phyloP scores from a whole-genome alignment of 257 asterid genomes.

The Solanum peruvianum region DNA sequence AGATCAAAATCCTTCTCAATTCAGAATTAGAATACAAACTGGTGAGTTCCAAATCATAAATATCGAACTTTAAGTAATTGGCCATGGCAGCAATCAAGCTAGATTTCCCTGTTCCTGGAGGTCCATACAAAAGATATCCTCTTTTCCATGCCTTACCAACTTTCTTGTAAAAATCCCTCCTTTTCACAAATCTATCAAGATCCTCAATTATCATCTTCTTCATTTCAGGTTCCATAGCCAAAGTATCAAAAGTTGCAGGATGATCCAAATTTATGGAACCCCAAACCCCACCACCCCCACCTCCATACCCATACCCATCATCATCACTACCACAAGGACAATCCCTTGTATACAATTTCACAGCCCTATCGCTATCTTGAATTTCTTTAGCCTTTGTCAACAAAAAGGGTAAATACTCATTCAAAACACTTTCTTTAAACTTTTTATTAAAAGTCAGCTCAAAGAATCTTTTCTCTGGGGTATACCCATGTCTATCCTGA shows the following conservation, averaged over 20 bases:
- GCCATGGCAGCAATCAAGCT: slow-evolving; percentile 83
- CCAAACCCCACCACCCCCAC: slow-evolving; percentile 48
- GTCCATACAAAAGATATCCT: slow-evolving; percentile 75
- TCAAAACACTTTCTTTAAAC: slow-evolving; percentile 19
- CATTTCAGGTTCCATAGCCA: slow-evolving; percentile 59
- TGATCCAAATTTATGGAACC: slow-evolving; percentile 60
- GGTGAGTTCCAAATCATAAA: slow-evolving; percentile 62
- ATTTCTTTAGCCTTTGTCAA: slow-evolving; percentile 42
- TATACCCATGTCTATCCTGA: not conserved
- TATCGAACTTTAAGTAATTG: slow-evolving; percentile 56
- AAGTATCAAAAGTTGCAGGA: slow-evolving; percentile 55
- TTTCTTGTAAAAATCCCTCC: slow-evolving; percentile 60
- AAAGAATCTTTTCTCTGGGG: slow-evolving; percentile 38
- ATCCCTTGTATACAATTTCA: slow-evolving; percentile 58
- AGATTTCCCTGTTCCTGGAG: slow-evolving; percentile 89
- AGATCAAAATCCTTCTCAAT: slow-evolving; percentile 46
- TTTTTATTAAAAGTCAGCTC: slow-evolving; percentile 50
- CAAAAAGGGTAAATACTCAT: slow-evolving; percentile 46
- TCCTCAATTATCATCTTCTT: slow-evolving; percentile 45
- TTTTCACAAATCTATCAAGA: slow-evolving; percentile 58
- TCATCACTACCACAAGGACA: slow-evolving; percentile 19
- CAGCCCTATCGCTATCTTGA: slow-evolving; percentile 26
- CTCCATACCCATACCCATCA: slow-evolving; percentile 30
- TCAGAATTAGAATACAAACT: slow-evolving; percentile 44
- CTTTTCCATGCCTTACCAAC: slow-evolving; percentile 93